Evolutionary conservation across 495 filamentous ascomycete species (phyloP).

Genomic region (Penicillium goetzii): DNA sequence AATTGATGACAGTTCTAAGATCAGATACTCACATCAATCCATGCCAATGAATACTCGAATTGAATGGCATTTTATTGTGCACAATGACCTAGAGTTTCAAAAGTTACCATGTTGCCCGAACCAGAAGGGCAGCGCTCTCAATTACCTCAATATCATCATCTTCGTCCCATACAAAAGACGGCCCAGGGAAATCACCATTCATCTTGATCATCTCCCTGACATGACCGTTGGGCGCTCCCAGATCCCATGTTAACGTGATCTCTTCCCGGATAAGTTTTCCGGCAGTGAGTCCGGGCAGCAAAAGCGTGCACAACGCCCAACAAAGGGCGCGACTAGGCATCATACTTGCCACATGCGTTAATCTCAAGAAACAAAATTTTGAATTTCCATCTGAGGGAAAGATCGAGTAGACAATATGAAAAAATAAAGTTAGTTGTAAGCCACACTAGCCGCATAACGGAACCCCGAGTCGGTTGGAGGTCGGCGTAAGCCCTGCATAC

Average conservation of each 20-base stretch:
- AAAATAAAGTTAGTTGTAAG: too few relatives aligned
- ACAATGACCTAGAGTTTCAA: constrained; percentile 37
- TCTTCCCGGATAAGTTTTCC: not conserved
- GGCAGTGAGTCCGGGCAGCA: not conserved
- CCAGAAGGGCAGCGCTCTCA: not conserved
- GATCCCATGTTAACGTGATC: constrained; percentile 37
- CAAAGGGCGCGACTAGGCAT: not conserved
- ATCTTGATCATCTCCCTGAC: constrained; percentile 52
- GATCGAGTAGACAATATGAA: too few relatives aligned
- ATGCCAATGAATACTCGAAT: constrained; percentile 54
- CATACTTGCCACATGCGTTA: too few relatives aligned
- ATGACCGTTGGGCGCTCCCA: constrained; percentile 42
- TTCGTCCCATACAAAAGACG: constrained; percentile 56
- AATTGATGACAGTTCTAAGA: not conserved
- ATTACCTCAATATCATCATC: constrained; percentile 58
- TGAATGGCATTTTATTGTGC: constrained; percentile 52
- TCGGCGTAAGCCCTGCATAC: too few relatives aligned
- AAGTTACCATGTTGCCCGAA: not conserved
- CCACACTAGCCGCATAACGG: too few relatives aligned
- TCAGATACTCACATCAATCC: constrained; percentile 33
- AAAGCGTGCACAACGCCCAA: not conserved
- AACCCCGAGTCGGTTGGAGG: too few relatives aligned
- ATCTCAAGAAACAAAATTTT: too few relatives aligned
- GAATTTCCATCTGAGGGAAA: too few relatives aligned
- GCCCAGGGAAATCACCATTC: constrained; percentile 60